Evolutionary conservation across 331 rosid genomes (phyloP).

Genomic region (Phaseolus coccineus): DNA sequence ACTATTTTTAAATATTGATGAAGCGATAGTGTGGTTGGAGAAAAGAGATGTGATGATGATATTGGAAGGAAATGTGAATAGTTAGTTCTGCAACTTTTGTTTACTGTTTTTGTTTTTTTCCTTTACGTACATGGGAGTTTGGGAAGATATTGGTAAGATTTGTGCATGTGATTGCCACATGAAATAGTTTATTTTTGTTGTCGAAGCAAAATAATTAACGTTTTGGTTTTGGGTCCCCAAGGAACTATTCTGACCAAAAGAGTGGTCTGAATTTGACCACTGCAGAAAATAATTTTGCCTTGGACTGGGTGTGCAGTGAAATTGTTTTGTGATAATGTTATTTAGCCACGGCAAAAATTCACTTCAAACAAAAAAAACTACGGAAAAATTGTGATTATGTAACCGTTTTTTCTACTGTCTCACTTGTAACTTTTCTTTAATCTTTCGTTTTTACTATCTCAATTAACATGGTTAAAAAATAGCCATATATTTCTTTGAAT

Average conservation of each 20-base stretch:
- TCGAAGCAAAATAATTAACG: not conserved
- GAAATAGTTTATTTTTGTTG: slow-evolving; percentile 36
- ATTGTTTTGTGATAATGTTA: not conserved
- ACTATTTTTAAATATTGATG: too few species aligned
- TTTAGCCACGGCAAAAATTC: not conserved
- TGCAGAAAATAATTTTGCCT: slow-evolving; percentile 11
- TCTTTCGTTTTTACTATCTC: too few species aligned
- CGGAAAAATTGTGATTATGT: too few species aligned
- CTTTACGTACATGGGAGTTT: slow-evolving; percentile 16
- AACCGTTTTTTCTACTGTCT: too few species aligned
- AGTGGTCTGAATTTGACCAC: slow-evolving; percentile 28
- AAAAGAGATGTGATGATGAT: not conserved
- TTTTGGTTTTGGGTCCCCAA: slow-evolving; percentile 1
- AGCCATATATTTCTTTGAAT: too few species aligned
- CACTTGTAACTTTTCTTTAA: too few species aligned
- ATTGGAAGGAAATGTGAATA: slow-evolving; percentile 46
- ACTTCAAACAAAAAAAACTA: too few species aligned
- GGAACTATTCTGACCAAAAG: not conserved
- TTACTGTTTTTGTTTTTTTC: not conserved
- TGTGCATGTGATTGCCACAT: slow-evolving; percentile 22
- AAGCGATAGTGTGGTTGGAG: too few species aligned
- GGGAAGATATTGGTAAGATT: not conserved
- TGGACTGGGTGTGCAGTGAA: not conserved
- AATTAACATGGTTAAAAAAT: too few species aligned
- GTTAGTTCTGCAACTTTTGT: slow-evolving; percentile 18